phyloP scores from a whole-genome alignment of 73 alveolate genomes.

The Halteria grandinella region DNA sequence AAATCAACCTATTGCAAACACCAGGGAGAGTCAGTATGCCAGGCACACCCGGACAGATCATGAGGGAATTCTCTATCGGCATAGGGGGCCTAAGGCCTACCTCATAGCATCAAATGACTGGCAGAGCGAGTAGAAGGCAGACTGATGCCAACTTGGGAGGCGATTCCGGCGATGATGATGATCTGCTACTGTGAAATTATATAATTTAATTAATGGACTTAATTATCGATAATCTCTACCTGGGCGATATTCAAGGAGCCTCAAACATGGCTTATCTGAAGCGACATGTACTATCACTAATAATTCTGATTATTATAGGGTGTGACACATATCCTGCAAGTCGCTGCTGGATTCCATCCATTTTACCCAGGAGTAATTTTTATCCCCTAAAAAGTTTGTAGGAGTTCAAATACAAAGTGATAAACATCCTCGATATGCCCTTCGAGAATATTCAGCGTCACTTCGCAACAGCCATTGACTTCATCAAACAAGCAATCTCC shows the following conservation, averaged over 20 bases:
- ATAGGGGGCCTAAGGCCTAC: too few relatives aligned
- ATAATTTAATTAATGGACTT: too few relatives aligned
- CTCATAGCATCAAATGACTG: too few relatives aligned
- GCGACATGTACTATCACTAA: background rate
- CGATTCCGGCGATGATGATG: background rate
- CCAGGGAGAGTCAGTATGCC: too few relatives aligned
- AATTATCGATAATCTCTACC: too few relatives aligned
- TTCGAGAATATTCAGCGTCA: constrained; percentile 16
- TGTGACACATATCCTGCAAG: constrained; percentile 43
- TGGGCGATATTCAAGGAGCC: constrained; percentile 49
- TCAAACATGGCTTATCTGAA: constrained; percentile 22
- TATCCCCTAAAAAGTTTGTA: background rate
- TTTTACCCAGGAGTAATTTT: constrained; percentile 28
- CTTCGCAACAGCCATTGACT: constrained; percentile 19
- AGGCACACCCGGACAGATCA: too few relatives aligned
- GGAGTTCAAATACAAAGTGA: constrained; percentile 47
- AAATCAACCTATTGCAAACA: too few relatives aligned
- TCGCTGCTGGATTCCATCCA: constrained; percentile 48
- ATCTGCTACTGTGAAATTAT: background rate
- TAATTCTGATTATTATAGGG: constrained; percentile 2
- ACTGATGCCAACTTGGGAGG: too few relatives aligned
- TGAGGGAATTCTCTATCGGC: too few relatives aligned
- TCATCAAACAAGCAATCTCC: constrained; percentile 29
- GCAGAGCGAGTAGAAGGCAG: too few relatives aligned
- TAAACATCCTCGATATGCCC: constrained; percentile 37